phyloP scores from a whole-genome alignment of 805 yeast species.

The Jamesozyma gamospora region DNA sequence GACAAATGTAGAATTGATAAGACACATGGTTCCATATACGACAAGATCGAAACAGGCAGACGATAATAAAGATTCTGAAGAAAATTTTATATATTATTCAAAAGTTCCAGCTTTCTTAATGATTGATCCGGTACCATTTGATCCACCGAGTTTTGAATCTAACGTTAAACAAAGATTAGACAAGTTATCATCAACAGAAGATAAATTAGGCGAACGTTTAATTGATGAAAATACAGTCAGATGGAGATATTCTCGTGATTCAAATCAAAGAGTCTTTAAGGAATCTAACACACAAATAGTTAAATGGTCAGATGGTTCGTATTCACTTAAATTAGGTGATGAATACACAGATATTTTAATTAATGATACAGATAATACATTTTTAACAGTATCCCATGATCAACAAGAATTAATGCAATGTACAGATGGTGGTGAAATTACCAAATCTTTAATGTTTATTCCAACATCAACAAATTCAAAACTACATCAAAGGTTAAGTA shows the following conservation, averaged over 20 bases:
- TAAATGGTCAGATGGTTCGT: conserved; percentile 89
- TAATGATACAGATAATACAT: conserved; percentile 57
- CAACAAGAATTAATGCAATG: conserved; percentile 53
- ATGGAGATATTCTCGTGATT: conserved; percentile 82
- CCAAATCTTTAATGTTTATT: conserved; percentile 59
- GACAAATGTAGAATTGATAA: conserved; percentile 30
- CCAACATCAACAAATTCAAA: conserved; percentile 87
- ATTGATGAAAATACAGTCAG: conserved; percentile 78
- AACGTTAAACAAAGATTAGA: conserved; percentile 33
- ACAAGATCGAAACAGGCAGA: conserved; percentile 12
- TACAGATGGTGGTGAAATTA: conserved; percentile 55
- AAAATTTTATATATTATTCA: conserved; percentile 37
- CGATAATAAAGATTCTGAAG: conserved; percentile 21
- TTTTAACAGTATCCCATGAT: conserved; percentile 61
- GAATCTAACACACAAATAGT: conserved; percentile 85
- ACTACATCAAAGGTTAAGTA: conserved; percentile 72
- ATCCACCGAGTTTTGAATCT: conserved; percentile 56
- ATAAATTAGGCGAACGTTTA: conserved; percentile 51
- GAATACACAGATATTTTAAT: conserved; percentile 75
- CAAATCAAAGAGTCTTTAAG: conserved; percentile 59
- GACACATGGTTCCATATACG: conserved; percentile 39
- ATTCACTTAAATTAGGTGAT: conserved; percentile 75
- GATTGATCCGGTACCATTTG: conserved; percentile 81
- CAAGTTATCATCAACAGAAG: conserved; percentile 31
- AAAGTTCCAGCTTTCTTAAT: conserved; percentile 76